A percentile compares a stretch with the other conserved stretches of the same genome.
These are phyloP conservation scores for Astrothelium macrocarpum DNA, from an alignment of 495 filamentous ascomycete species.

Conservation along the genomic window DNA sequence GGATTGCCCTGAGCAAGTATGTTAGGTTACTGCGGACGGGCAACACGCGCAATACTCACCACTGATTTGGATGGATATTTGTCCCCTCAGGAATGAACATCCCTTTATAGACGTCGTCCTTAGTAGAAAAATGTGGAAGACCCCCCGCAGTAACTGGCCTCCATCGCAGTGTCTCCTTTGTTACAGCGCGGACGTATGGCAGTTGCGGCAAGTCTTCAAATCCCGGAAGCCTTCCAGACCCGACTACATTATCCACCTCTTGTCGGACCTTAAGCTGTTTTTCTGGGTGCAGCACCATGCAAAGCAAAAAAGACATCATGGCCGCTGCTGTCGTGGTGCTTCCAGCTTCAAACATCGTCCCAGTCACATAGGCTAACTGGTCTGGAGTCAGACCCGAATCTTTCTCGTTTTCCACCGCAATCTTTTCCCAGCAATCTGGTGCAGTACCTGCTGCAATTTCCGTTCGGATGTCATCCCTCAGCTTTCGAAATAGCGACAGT, in stretches of 20 bases:
- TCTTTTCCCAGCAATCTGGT: slow-evolving; percentile 8
- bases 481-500: slow-evolving; percentile 21
- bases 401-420: not conserved
- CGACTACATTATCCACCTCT: slow-evolving; percentile 8
- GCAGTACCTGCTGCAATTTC: slow-evolving; percentile 22
- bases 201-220: slow-evolving; percentile 17
- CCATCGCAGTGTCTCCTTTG: slow-evolving; percentile 31
- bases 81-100: slow-evolving; percentile 28
- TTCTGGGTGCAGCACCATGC: slow-evolving; percentile 27
- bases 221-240: slow-evolving; percentile 19
- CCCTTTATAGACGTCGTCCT: slow-evolving; percentile 29
- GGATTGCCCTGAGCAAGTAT: slow-evolving; percentile 22
- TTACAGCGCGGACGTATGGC: slow-evolving; percentile 19
- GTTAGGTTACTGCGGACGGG: not conserved
- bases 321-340: slow-evolving; percentile 28
- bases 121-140: slow-evolving; percentile 25
- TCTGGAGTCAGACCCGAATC: not conserved
- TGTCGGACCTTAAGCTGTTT: slow-evolving; percentile 10
- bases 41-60: slow-evolving; percentile 15
- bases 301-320: slow-evolving; percentile 26
- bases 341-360: slow-evolving; percentile 25
- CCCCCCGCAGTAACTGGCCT: slow-evolving; percentile 25
- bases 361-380: slow-evolving; percentile 16
- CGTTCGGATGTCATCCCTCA: slow-evolving; percentile 25
- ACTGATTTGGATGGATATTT: slow-evolving; percentile 20